Percentiles rank a stretch among this genome's conserved stretches.
These are phyloP conservation scores for Daldinia sp. DNA, from an alignment of 2,329 filamentous ascomycete genomes.

Conservation along the genomic window DNA sequence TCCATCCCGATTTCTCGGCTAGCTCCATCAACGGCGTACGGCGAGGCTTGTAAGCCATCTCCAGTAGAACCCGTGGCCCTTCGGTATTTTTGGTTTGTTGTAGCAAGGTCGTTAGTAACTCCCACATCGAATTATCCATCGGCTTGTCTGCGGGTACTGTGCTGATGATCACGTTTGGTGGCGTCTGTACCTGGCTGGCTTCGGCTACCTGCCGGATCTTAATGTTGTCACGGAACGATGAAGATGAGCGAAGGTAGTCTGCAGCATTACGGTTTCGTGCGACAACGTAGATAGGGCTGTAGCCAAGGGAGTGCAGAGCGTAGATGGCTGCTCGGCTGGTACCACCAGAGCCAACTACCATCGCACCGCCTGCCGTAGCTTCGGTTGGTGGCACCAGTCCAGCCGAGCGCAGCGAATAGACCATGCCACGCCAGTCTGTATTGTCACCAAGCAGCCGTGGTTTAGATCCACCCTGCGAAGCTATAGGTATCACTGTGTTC, in stretches of 20 bases:
- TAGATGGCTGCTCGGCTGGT: constrained; percentile 93
- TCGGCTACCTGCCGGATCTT: constrained; percentile 70
- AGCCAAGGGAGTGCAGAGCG: constrained; percentile 85
- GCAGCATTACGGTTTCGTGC: constrained; percentile 81
- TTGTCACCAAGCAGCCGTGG: constrained; percentile 83
- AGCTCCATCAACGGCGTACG: constrained; percentile 88
- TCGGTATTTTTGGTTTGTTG: constrained; percentile 54
- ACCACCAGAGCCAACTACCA: constrained; percentile 91
- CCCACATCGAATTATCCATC: constrained; percentile 77
- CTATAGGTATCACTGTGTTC: constrained; percentile 85
- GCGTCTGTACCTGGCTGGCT: constrained; percentile 60
- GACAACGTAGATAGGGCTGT: constrained; percentile 86
- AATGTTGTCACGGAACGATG: constrained; percentile 76
- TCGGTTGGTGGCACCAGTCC: constrained; percentile 65
- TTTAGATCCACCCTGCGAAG: constrained; percentile 55
- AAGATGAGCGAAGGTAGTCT: constrained; percentile 70
- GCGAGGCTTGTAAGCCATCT: constrained; percentile 96
- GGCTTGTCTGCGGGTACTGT: constrained; percentile 91
- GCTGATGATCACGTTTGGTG: constrained; percentile 81
- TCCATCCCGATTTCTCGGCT: constrained; percentile 82
- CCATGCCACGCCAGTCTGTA: constrained; percentile 96
- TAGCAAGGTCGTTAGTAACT: constrained; percentile 70
- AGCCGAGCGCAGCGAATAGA: constrained; percentile 77
- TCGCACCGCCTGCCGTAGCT: constrained; percentile 64
- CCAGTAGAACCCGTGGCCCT: constrained; percentile 74